phyloP scores from a whole-genome alignment of 1,139 yeast species.

The Zygosaccharomyces sapae region DNA sequence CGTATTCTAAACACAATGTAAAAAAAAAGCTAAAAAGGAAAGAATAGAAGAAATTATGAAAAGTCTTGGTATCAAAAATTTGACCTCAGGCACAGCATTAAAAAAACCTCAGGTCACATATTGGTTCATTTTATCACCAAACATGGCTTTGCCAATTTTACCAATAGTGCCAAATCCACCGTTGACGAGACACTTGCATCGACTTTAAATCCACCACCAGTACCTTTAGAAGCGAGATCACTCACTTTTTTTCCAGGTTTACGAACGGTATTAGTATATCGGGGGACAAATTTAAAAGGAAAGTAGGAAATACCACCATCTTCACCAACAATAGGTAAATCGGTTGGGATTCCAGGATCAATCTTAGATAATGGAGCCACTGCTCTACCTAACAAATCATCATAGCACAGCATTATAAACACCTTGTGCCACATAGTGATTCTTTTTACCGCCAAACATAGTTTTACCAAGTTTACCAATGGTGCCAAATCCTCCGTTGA shows the following conservation, averaged over 20 bases:
- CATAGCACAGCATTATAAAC: conserved; percentile 12
- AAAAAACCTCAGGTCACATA: conserved; percentile 16
- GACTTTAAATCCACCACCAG: conserved; percentile 40
- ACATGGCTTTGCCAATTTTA: conserved; percentile 37
- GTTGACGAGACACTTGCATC: conserved; percentile 41
- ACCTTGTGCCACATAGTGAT: conserved; percentile 19
- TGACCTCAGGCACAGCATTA: conserved; percentile 5
- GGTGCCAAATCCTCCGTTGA: conserved; percentile 43
- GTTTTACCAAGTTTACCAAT: conserved; percentile 40
- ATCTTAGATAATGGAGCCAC: conserved; percentile 55
- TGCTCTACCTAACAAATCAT: conserved; percentile 69
- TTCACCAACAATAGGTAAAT: conserved; percentile 47
- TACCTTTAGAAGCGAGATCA: conserved; percentile 40
- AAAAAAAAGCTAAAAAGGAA: no score
- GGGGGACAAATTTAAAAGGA: conserved; percentile 62
- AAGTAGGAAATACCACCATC: conserved; percentile 59
- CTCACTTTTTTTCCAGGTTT: conserved; percentile 37
- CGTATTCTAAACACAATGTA: neutral
- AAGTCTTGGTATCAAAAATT: no score
- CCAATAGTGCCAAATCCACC: conserved; percentile 43
- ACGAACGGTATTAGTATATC: conserved; percentile 46
- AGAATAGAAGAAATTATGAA: no score
- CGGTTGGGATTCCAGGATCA: conserved; percentile 52
- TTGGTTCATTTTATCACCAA: conserved; percentile 36
- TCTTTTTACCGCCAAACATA: conserved; percentile 37